phyloP scores from a whole-genome alignment of 2,329 filamentous ascomycete species.

The Tolypocladium sp. region DNA sequence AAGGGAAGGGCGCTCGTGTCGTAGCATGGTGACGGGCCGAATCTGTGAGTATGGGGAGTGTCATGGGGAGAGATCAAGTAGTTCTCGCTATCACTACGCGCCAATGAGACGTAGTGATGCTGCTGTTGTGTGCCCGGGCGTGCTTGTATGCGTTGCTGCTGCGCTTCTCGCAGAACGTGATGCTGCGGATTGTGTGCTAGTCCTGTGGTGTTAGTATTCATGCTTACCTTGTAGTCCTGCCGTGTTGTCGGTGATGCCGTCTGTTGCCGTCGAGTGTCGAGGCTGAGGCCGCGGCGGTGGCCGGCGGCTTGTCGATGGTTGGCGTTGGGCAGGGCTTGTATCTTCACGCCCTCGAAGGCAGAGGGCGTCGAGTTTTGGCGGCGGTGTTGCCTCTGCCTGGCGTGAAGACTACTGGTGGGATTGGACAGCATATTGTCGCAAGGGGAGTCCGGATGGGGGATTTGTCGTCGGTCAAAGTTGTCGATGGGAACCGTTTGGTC shows the following conservation, averaged over 20 bases:
- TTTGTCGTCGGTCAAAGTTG: constrained; percentile 43
- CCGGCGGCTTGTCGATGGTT: constrained; percentile 30
- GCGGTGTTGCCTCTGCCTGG: constrained; percentile 50
- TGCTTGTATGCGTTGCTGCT: constrained; percentile 71
- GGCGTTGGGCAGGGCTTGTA: constrained; percentile 52
- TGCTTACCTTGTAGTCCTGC: constrained; percentile 37
- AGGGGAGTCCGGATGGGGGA: constrained; percentile 57
- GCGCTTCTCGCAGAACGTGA: constrained; percentile 73
- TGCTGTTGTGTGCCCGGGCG: constrained; percentile 53
- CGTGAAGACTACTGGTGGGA: constrained; percentile 62
- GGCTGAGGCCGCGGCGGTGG: constrained; percentile 77
- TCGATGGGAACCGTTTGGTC: constrained; percentile 41
- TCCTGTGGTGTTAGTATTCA: constrained; percentile 45
- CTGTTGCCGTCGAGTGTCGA: constrained; percentile 62
- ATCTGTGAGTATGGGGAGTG: constrained; percentile 45
- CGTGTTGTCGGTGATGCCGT: constrained; percentile 16
- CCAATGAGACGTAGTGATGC: constrained; percentile 16
- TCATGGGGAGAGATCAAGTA: constrained; percentile 48
- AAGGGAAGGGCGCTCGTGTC: constrained; percentile 35
- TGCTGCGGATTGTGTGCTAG: constrained; percentile 56
- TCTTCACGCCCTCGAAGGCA: constrained; percentile 67
- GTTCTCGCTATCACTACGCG: constrained; percentile 36
- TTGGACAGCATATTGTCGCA: constrained; percentile 72
- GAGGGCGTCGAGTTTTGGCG: constrained; percentile 82
- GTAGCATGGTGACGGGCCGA: constrained; percentile 37